Evolutionary conservation across 768 basidiomycete genomes (phyloP).

Genomic region (Calocera viscosa): DNA sequence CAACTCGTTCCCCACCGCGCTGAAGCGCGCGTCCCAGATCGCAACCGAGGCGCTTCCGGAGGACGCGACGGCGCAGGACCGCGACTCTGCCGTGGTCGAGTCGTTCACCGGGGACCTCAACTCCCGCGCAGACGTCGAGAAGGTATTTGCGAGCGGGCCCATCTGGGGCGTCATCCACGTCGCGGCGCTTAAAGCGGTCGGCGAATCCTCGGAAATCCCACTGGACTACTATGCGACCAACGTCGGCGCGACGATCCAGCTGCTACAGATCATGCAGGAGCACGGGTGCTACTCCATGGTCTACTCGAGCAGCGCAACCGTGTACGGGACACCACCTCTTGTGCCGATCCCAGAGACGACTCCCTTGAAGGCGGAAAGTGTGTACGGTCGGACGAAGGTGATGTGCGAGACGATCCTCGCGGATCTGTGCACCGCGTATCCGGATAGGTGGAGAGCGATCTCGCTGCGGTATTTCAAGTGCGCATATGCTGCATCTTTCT

Average conservation of each 20-base stretch:
- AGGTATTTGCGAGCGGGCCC: conserved; percentile 71
- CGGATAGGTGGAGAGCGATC: conserved; percentile 61
- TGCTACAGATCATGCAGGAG: conserved; percentile 76
- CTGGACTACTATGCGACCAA: conserved; percentile 90
- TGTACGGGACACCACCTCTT: conserved; percentile 84
- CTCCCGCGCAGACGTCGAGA: conserved; percentile 51
- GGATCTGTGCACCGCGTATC: conserved; percentile 73
- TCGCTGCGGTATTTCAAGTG: conserved; percentile 96
- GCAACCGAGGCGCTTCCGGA: conserved; percentile 59
- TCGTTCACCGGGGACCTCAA: conserved; percentile 62
- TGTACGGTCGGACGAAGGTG: conserved; percentile 92
- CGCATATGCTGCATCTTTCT: too few species aligned
- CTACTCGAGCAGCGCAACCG: conserved; percentile 96
- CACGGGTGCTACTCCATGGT: conserved; percentile 78
- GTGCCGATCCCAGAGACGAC: conserved; percentile 93
- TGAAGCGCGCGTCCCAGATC: conserved; percentile 65
- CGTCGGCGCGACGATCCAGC: conserved; percentile 72
- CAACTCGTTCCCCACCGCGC: conserved; percentile 70
- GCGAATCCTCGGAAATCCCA: conserved; percentile 88
- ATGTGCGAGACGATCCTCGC: conserved; percentile 84
- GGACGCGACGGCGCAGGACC: conserved; percentile 53
- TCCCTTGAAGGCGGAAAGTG: conserved; percentile 74
- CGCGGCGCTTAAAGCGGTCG: conserved; percentile 94
- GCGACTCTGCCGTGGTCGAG: conserved; percentile 62
- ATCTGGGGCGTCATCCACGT: conserved; percentile 97